Percentiles rank a stretch among this genome's conserved stretches.
phyloP scores from a whole-genome alignment of 1,284 basidiomycete genomes.

The Chondrostereum purpureum region DNA sequence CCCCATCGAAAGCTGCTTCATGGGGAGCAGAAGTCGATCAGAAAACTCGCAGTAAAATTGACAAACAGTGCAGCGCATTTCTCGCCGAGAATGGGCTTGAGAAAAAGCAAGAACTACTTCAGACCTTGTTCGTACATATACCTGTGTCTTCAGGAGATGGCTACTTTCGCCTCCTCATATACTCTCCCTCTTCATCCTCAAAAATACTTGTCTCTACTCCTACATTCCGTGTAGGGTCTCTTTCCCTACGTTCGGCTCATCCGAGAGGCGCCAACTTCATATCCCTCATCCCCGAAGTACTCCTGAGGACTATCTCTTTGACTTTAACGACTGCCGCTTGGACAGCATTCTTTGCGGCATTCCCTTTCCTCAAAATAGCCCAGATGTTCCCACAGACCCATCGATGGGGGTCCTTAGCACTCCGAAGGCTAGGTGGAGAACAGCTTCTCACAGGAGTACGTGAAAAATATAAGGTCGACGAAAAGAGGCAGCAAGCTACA shows the following conservation, averaged over 20 bases:
- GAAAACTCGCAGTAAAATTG: slow-evolving; percentile 10
- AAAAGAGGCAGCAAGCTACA: slow-evolving; percentile 10
- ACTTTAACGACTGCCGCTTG: slow-evolving; percentile 16
- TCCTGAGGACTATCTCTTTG: slow-evolving; percentile 17
- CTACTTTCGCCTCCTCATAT: background rate
- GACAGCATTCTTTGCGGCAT: slow-evolving; percentile 21
- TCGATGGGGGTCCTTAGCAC: slow-evolving; percentile 17
- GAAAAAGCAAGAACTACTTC: slow-evolving; percentile 13
- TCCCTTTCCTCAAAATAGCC: slow-evolving; percentile 22
- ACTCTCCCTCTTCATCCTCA: background rate
- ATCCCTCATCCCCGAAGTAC: slow-evolving; percentile 21
- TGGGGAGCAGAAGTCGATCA: slow-evolving; percentile 11
- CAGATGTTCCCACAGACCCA: slow-evolving; percentile 19
- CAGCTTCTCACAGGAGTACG: slow-evolving; percentile 9
- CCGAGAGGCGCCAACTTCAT: slow-evolving; percentile 22
- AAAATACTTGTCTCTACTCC: slow-evolving; percentile 16
- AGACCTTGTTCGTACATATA: slow-evolving; percentile 2
- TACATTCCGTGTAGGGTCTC: slow-evolving; percentile 22
- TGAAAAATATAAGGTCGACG: slow-evolving; percentile 13
- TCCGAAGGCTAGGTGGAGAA: slow-evolving; percentile 11
- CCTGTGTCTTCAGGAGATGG: background rate
- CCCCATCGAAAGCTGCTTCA: slow-evolving; percentile 13
- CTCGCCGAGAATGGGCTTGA: slow-evolving; percentile 9
- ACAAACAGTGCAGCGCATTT: slow-evolving; percentile 13
- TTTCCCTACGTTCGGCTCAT: slow-evolving; percentile 21